Percentiles rank a stretch among this genome's conserved stretches.
phyloP scores from a whole-genome alignment of 106 monocot species.

The Allium sativum region DNA sequence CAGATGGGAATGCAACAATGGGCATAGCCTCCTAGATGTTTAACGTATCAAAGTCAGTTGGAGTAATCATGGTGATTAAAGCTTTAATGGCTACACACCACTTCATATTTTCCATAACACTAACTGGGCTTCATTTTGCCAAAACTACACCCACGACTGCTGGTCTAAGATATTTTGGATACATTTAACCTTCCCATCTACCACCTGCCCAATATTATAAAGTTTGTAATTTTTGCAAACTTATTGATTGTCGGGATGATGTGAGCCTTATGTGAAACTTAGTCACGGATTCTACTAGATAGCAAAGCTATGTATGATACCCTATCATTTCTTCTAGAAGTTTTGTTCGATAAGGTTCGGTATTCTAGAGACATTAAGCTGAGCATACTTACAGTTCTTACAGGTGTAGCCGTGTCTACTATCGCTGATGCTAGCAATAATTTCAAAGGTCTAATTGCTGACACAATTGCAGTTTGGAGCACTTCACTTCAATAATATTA shows the following conservation, averaged over 20 bases:
- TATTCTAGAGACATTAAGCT: conserved; percentile 67
- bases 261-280: conserved; percentile 31
- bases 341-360: conserved; percentile 63
- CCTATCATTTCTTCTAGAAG: conserved; percentile 64
- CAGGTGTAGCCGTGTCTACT: conserved; percentile 62
- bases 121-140: conserved; percentile 61
- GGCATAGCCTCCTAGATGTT: conserved; percentile 52
- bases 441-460: conserved; percentile 48
- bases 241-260: conserved; percentile 37
- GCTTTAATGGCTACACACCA: conserved; percentile 56
- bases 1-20: conserved; percentile 42
- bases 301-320: conserved; percentile 69
- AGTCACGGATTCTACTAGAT: conserved; percentile 45
- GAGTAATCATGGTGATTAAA: conserved; percentile 68
- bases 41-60: conserved; percentile 60
- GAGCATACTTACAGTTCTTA: conserved; percentile 55
- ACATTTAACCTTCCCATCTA: conserved; percentile 45
- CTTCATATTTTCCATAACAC: conserved; percentile 53
- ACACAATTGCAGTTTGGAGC: conserved; percentile 63
- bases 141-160: conserved; percentile 48
- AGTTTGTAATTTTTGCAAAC: conserved; percentile 57
- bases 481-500: conserved; percentile 56
- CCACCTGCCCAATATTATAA: conserved; percentile 47
- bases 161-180: conserved; percentile 41
- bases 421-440: conserved; percentile 67